These are phyloP conservation scores for Ambrosiella beaveri DNA, from an alignment of 2,329 filamentous ascomycete species.

Conservation along the genomic window DNA sequence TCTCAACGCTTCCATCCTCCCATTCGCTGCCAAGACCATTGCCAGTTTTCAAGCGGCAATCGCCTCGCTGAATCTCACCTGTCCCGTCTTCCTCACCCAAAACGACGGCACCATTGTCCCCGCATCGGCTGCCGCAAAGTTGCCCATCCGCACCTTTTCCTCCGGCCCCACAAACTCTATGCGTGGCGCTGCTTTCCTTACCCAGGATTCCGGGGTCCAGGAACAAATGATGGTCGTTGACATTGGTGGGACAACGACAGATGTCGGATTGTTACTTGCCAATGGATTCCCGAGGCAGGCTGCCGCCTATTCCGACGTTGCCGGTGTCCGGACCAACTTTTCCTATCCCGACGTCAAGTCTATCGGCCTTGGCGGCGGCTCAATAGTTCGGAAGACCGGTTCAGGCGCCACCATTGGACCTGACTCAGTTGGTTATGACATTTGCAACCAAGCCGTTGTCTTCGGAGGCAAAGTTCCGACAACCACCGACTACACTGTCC, in stretches of 20 bases:
- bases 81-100: conserved; percentile 43
- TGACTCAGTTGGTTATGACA: conserved; percentile 42
- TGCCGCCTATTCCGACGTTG: conserved; percentile 43
- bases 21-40: conserved; percentile 40
- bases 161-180: conserved; percentile 48
- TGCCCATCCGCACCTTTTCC: conserved; percentile 45
- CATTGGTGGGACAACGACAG: conserved; percentile 49
- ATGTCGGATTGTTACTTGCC: conserved; percentile 41
- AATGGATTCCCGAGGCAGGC: conserved; percentile 48
- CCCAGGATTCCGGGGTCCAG: conserved; percentile 22
- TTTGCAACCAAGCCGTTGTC: conserved; percentile 34
- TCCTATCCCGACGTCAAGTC: conserved; percentile 39
- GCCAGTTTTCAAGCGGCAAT: conserved; percentile 37
- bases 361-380: conserved; percentile 42
- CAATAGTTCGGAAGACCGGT: conserved; percentile 27
- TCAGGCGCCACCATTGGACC: conserved; percentile 32
- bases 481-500: conserved; percentile 36
- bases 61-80: conserved; percentile 28
- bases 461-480: conserved; percentile 42
- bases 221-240: conserved; percentile 41
- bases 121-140: conserved; percentile 32
- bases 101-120: conserved; percentile 46
- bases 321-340: conserved; percentile 46
- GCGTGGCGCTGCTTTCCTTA: conserved; percentile 43
- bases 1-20: conserved; percentile 43